Base-by-base conservation (phyloP, 768 basidiomycete genomes). In the Trametes cingulata region DNA sequence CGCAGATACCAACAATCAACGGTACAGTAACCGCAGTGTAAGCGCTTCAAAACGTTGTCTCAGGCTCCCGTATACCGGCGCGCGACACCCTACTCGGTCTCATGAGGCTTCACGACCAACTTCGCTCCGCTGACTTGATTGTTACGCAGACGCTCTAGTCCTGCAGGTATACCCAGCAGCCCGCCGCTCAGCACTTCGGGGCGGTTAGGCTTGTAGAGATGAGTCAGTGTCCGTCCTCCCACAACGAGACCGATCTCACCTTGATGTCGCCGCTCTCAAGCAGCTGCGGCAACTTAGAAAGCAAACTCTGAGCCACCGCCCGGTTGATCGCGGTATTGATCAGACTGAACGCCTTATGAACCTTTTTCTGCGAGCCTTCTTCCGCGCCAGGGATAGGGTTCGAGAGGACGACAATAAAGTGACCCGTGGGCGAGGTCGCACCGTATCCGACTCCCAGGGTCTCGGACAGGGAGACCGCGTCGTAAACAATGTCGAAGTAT, bases 111-210 rank as follows among this genome's bases (percentile, higher is more conserved):
- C 12, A 58, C 70, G 6, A 72, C 59, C 14, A 72, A 60, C 56
- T 72, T 72, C 17, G 45, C 46, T 14, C 58, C 70, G 39, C 71
- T 70, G 46, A 71, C 69, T 29, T 60, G 41, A 24, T 65, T 49
- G 25, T 58, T 58, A 20, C 63, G 52, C 35, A 70, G 27, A 33
- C 66, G 47, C 41, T 66, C 49, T 22, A 72, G 37, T 5, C 69
- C 70, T 13, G 29, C 60, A 6, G 51, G 35, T 9, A 72, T 65
- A 19, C 68, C 69, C 3, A 50, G 40, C 14, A 72, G 52, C 3
- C 71, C 71, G 7, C 61, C 60, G 7, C 69, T 66, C 12, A 72
- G 53, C 7, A 72, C 39, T 29, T 72, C 67, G 6, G 66, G 64
- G 8, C 49, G 58, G 41, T 68, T 72, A 3, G 71, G 68, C 70